phyloP scores from a whole-genome alignment of 345 rosid species.

The Melaleuca quinquenervia region DNA sequence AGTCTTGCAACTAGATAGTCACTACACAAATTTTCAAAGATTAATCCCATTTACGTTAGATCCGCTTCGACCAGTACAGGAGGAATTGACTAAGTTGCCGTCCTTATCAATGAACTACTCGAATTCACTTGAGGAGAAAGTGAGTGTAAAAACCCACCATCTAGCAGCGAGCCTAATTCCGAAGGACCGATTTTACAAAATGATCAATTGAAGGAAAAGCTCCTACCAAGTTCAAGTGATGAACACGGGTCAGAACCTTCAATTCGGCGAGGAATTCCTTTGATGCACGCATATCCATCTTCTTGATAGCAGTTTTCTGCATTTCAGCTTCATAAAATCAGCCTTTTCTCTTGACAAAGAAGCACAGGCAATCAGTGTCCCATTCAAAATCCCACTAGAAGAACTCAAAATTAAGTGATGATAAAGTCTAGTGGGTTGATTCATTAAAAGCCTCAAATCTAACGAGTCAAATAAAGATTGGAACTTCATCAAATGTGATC shows the following conservation, averaged over 20 bases:
- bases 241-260: slow-evolving; percentile 77
- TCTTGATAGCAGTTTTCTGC: slow-evolving; percentile 94
- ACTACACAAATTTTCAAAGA: background rate
- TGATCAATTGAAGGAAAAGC: background rate
- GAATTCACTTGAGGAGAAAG: background rate
- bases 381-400: background rate
- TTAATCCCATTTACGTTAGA: background rate
- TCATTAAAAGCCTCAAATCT: background rate
- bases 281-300: slow-evolving; percentile 89
- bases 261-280: slow-evolving; percentile 82
- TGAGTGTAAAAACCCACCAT: background rate
- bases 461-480: background rate
- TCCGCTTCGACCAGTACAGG: background rate
- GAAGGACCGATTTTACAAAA: background rate
- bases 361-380: background rate
- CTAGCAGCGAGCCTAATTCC: background rate
- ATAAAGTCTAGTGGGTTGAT: background rate
- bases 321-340: background rate
- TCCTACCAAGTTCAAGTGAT: slow-evolving; percentile 79
- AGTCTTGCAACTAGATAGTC: background rate
- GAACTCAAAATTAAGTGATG: background rate
- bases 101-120: background rate
- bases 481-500: background rate
- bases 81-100: background rate
- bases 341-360: background rate